A percentile compares a stretch with the other conserved stretches of the same genome.
Conservation (phyloP, 768 basidiomycete species). For the Mycena haematopus region DNA sequence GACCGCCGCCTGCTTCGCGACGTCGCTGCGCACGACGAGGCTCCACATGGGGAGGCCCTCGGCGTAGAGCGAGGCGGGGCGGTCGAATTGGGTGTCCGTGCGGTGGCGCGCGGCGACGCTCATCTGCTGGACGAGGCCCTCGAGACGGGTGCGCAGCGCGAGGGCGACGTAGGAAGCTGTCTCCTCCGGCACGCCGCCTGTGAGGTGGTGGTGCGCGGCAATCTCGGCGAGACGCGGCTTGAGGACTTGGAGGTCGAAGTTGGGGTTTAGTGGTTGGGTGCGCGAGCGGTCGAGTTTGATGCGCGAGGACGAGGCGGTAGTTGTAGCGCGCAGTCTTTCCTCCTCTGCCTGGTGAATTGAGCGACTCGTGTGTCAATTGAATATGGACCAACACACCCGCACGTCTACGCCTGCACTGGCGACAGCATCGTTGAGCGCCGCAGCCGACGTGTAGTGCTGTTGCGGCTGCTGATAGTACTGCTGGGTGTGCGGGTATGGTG, state of each 20-base stretch:
- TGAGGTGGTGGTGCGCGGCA: slow-evolving; percentile 71
- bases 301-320: slow-evolving; percentile 66
- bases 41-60: slow-evolving; percentile 84
- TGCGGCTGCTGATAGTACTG: slow-evolving; percentile 14
- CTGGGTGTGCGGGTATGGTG: slow-evolving; percentile 9
- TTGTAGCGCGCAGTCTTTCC: slow-evolving; percentile 66
- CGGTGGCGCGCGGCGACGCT: slow-evolving; percentile 72
- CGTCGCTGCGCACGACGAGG: slow-evolving; percentile 76
- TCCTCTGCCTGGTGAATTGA: slow-evolving; percentile 75
- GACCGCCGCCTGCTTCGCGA: slow-evolving; percentile 76
- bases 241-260: slow-evolving; percentile 72
- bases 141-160: slow-evolving; percentile 76
- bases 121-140: slow-evolving; percentile 73
- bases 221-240: slow-evolving; percentile 72
- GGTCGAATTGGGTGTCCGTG: slow-evolving; percentile 71
- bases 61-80: slow-evolving; percentile 69
- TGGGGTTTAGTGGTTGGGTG: slow-evolving; percentile 73
- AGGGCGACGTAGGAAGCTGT: slow-evolving; percentile 80
- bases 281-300: slow-evolving; percentile 79
- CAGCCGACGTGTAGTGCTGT: slow-evolving; percentile 30
- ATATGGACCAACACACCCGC: slow-evolving; percentile 52
- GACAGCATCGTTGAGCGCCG: slow-evolving; percentile 80
- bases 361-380: not conserved
- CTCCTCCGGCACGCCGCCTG: slow-evolving; percentile 66
- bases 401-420: slow-evolving; percentile 87